Evolutionary conservation across 2,329 filamentous ascomycete genomes (phyloP).

Genomic region (Fusarium albidum): DNA sequence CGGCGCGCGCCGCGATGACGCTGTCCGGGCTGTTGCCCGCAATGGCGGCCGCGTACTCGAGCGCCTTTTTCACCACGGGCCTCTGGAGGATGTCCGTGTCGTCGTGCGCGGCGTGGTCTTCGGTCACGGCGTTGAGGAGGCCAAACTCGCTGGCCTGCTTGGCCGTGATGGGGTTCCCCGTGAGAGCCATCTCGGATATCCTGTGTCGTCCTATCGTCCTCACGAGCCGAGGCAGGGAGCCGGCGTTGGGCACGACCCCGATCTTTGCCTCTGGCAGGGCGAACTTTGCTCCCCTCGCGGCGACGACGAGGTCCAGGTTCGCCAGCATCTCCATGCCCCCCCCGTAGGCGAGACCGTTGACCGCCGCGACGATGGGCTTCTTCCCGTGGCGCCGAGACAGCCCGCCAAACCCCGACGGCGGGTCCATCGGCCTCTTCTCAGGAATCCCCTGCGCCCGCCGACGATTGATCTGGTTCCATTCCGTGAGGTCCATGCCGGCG

Average conservation of each 20-base stretch:
- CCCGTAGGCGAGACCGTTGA: slow-evolving; percentile 78
- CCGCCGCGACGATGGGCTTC: slow-evolving; percentile 80
- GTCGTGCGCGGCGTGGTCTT: slow-evolving; percentile 32
- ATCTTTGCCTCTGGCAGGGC: slow-evolving; percentile 75
- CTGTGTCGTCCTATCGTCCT: slow-evolving; percentile 72
- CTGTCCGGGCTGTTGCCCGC: slow-evolving; percentile 75
- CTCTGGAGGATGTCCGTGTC: slow-evolving; percentile 42
- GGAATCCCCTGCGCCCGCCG: slow-evolving; percentile 30
- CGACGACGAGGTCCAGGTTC: slow-evolving; percentile 77
- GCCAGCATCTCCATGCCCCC: slow-evolving; percentile 80
- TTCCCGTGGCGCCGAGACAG: slow-evolving; percentile 71
- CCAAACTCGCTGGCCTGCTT: slow-evolving; percentile 69
- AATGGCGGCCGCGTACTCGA: slow-evolving; percentile 66
- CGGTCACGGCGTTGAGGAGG: slow-evolving; percentile 70
- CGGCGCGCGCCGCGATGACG: slow-evolving; percentile 73
- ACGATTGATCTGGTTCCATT: slow-evolving; percentile 38
- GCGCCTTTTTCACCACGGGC: slow-evolving; percentile 60
- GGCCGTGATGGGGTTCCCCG: slow-evolving; percentile 65
- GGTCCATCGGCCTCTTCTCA: slow-evolving; percentile 38
- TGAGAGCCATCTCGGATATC: slow-evolving; percentile 73
- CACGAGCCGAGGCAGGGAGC: slow-evolving; percentile 72
- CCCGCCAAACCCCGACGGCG: slow-evolving; percentile 66
- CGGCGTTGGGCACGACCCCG: slow-evolving; percentile 76
- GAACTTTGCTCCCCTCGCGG: slow-evolving; percentile 66
- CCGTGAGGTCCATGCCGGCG: slow-evolving; percentile 71